Base-by-base conservation (phyloP, 2,329 filamentous ascomycete species). In the Myriosclerotinia duriaeana region DNA sequence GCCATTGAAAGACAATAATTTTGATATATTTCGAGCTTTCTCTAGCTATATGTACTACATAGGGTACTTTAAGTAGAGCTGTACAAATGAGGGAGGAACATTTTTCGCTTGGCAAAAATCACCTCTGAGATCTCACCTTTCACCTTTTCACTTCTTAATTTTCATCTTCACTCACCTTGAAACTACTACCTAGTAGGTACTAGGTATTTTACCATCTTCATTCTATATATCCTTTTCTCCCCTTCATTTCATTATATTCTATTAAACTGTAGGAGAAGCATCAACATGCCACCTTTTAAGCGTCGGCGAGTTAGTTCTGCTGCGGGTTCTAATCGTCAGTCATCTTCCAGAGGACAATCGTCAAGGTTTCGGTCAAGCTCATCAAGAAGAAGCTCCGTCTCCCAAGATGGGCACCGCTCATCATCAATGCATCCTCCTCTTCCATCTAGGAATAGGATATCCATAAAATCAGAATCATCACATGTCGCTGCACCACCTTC, bases 241-340 rank as follows among this genome's bases (percentile, higher is more conserved):
- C 22, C 8, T 53, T 53, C 9, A 53, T 44, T 58, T 20, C 5
- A 53, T 60, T 8, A 8, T n/a, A 38, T 12, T 15, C 8, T 40
- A 20, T 12, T 15, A 14, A 46, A 36, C 34, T 15, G 34, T 9
- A 50, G 5, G 20, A 38, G n/a, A 61, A 52, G 44, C 26, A 22
- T 34, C 36, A 46, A 22, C 34, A 66, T 66, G 64, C 64, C 55
- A 15, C 48, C 71, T 8, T 73, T 67, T 65, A 76, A 74, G 67
- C 74, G 74, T 65, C 72, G 70, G 50, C 69, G 69, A 15, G 5
- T 65, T 11, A 48, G 55, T 17, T 60, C 65, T 53, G 52, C 36
- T 36, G 30, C 53, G 26, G 55, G 64, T 6, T 71, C 72, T 38
- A 59, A 61, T 44, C 38, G 30, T 46, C 67, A 63, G 40, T 40